Conservation (phyloP, 768 basidiomycete genomes). For the Panellus pusillus region DNA sequence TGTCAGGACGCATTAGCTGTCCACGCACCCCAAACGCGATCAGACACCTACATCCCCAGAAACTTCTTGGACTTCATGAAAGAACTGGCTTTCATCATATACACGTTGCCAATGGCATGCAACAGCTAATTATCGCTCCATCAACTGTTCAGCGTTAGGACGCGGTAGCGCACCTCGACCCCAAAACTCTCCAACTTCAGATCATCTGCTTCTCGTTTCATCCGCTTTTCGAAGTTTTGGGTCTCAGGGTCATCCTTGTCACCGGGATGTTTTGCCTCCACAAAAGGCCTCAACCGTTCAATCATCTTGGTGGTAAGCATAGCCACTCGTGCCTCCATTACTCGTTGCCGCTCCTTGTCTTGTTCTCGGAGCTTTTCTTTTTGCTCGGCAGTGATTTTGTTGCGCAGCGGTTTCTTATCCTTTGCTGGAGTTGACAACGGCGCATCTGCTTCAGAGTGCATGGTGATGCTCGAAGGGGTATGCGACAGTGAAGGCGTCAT, state of each 20-base stretch:
- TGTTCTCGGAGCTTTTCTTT: constrained; percentile 79
- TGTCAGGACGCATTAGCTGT: constrained; percentile 25
- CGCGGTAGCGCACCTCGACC: constrained; percentile 65
- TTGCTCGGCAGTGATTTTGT: constrained; percentile 78
- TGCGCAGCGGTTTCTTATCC: constrained; percentile 43
- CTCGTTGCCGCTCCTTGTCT: constrained; percentile 77
- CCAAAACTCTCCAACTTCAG: constrained; percentile 97
- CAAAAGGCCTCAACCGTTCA: constrained; percentile 85
- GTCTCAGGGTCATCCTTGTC: constrained; percentile 84
- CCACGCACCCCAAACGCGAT: background rate
- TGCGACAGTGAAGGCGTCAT: constrained; percentile 11
- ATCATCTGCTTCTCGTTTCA: constrained; percentile 87
- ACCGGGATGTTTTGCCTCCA: constrained; percentile 85
- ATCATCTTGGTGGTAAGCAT: constrained; percentile 75
- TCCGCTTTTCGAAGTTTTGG: constrained; percentile 68
- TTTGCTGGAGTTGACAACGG: constrained; percentile 18
- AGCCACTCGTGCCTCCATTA: constrained; percentile 75
- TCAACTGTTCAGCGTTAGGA: background rate
- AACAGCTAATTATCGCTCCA: constrained; percentile 53
- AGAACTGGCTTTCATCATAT: constrained; percentile 90
- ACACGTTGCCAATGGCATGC: constrained; percentile 88
- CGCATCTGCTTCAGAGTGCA: constrained; percentile 21
- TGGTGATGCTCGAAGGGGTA: constrained; percentile 17
- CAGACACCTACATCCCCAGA: constrained; percentile 72
- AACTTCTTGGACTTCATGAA: constrained; percentile 91